Evolutionary conservation across 768 basidiomycete species (phyloP), one percentile per base, ranked within the genome.

Genomic region (Mycena latifolia): DNA sequence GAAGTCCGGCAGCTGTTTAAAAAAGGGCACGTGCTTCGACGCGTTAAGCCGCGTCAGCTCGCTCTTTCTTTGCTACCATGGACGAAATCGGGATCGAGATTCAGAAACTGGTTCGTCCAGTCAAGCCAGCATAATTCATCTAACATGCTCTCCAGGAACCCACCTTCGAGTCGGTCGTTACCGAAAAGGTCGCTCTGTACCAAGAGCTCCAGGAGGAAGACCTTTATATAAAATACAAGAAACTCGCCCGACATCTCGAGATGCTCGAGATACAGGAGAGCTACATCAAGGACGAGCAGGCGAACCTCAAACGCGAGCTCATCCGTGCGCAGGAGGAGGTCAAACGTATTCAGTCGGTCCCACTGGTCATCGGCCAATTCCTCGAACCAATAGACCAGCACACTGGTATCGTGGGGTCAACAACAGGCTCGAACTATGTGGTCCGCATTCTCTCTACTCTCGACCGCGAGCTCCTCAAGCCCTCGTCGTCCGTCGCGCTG

Each of bases 321-420:
- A 93, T 99, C 71, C 94, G 98, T 61, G 98, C 98, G 0, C 98
- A 99, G 76, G 98, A 99, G 78, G 98, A 99, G 81, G 98, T 99
- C 76, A 98, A 98, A 81, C 93, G 98, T 63, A 99, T 99, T 77
- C 96, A 99, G 81, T 94, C 94, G 57, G 98, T 99, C 8, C 98
- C 98, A 0, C 90, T 99, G 18, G 98, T 99, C 76, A 99, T 99
- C 74, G 98, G 98, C 61, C 98, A 99, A 79, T 99, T 99, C 83
- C 88, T 99, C 37, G 98, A 99, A 81, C 93, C 98, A 55, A 98
- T 99, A 77, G 98, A 99, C 84, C 94, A 98, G 77, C 90, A 92
- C 72, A 95, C 97, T 18, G 95, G 92, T 66, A 99, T 99, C 70
- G 98, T 99, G 22, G 97, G 96, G 52, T 96, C 94, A 17, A 99